These are phyloP conservation scores for Pyrrhoderma noxium DNA, from an alignment of 1,284 basidiomycete genomes.

Conservation along the genomic window DNA sequence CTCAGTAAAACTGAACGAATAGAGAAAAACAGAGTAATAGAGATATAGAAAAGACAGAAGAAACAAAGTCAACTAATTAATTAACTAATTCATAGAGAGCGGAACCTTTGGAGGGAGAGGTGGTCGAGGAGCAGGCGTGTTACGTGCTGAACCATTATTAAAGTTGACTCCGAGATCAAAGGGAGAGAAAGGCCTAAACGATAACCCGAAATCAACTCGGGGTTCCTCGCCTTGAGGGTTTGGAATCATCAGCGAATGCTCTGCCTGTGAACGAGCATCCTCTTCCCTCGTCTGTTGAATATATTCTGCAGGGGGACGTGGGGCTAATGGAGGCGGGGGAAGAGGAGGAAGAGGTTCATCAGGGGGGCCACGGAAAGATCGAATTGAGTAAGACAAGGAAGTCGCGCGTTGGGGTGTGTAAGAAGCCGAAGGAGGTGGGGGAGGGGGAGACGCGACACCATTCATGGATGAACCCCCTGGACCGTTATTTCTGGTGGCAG, in stretches of 20 bases:
- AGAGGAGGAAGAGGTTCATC: slow-evolving; percentile 16
- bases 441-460: slow-evolving; percentile 20
- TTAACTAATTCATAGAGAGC: slow-evolving; percentile 5
- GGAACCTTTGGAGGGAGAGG: slow-evolving; percentile 25
- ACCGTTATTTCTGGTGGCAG: slow-evolving; percentile 19
- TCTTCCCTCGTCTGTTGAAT: slow-evolving; percentile 71
- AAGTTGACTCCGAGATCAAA: slow-evolving; percentile 21
- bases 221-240: slow-evolving; percentile 2
- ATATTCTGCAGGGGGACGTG: slow-evolving; percentile 66
- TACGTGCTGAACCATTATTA: slow-evolving; percentile 10
- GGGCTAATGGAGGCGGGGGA: slow-evolving; percentile 53
- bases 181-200: slow-evolving; percentile 24
- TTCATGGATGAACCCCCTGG: slow-evolving; percentile 12
- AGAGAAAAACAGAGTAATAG: not conserved
- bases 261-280: slow-evolving; percentile 40
- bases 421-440: slow-evolving; percentile 4
- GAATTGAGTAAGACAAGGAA: slow-evolving; percentile 1
- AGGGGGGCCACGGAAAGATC: slow-evolving; percentile 8
- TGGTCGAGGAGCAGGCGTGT: slow-evolving; percentile 11
- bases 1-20: not conserved
- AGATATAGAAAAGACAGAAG: not conserved
- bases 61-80: not conserved
- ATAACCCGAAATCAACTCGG: slow-evolving; percentile 21
- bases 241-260: slow-evolving; percentile 17
- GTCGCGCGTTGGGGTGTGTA: not conserved